phyloP scores from a whole-genome alignment of 306 rosid genomes.

The Dryas drummondii region DNA sequence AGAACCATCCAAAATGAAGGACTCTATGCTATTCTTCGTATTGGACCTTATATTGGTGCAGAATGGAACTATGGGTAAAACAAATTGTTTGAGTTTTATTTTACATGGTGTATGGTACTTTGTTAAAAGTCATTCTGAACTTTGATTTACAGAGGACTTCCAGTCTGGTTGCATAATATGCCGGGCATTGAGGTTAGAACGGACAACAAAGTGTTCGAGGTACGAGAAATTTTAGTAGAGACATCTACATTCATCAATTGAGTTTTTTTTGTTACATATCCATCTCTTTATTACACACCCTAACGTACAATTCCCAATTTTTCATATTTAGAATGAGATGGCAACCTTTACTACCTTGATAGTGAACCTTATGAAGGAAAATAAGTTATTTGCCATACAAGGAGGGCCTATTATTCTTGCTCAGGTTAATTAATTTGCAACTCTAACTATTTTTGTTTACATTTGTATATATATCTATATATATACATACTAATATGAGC shows the following conservation, averaged over 20 bases:
- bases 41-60: slow-evolving; percentile 54
- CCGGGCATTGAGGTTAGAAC: slow-evolving; percentile 41
- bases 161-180: slow-evolving; percentile 50
- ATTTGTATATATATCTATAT: background rate
- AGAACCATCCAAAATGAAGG: slow-evolving; percentile 29
- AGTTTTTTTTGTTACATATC: background rate
- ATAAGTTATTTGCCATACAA: slow-evolving; percentile 42
- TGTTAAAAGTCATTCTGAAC: too few species aligned
- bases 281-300: background rate
- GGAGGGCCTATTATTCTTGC: slow-evolving; percentile 48
- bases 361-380: slow-evolving; percentile 26
- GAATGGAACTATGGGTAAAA: slow-evolving; percentile 50
- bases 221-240: background rate
- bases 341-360: slow-evolving; percentile 21
- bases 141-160: slow-evolving; percentile 35
- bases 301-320: too few species aligned
- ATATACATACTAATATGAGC: too few species aligned
- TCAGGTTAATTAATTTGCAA: slow-evolving; percentile 18
- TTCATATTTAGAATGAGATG: slow-evolving; percentile 25
- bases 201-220: slow-evolving; percentile 27
- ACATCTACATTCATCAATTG: background rate
- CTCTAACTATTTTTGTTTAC: background rate
- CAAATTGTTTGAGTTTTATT: background rate
- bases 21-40: slow-evolving; percentile 37
- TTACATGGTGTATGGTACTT: background rate